Conservation (phyloP, 371 early-diverging fungal species). For the Amoeboaphelidium occidentale region DNA sequence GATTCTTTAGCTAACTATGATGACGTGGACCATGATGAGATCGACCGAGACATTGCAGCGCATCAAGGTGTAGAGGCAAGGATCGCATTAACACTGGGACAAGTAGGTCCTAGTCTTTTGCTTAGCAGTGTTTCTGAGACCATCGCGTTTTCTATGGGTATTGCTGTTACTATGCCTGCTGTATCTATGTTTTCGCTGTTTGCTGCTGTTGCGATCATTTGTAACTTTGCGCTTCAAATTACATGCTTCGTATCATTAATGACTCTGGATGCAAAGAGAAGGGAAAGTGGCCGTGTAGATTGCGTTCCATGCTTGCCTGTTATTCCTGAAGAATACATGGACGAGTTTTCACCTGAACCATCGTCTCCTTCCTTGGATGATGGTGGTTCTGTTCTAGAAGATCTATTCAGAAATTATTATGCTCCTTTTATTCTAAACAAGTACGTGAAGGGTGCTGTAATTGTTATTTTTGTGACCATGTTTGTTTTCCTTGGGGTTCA, state of each 20-base stretch:
- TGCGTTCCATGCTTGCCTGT: constrained; percentile 34
- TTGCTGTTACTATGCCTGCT: constrained; percentile 45
- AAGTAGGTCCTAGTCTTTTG: constrained; percentile 44
- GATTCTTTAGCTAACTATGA: too few species aligned
- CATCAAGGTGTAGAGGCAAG: too few species aligned
- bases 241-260: constrained; percentile 40
- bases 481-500: constrained; percentile 13
- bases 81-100: constrained; percentile 24
- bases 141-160: constrained; percentile 40
- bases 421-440: constrained; percentile 25
- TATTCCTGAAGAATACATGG: constrained; percentile 17
- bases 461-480: constrained; percentile 24
- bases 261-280: constrained; percentile 24
- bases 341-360: too few species aligned
- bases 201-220: constrained; percentile 40
- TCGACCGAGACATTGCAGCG: constrained; percentile 3
- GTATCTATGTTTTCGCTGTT: constrained; percentile 46
- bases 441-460: constrained; percentile 20
- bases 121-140: constrained; percentile 37
- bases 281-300: constrained; percentile 24
- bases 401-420: constrained; percentile 23
- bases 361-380: constrained; percentile 6
- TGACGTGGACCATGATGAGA: constrained; percentile 22
- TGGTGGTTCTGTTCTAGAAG: constrained; percentile 23
- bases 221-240: constrained; percentile 42